Evolutionary conservation across 192 early-diverging fungal species (phyloP), one percentile per base, ranked within the genome.

Genomic region (Umbelopsis ramanniana): DNA sequence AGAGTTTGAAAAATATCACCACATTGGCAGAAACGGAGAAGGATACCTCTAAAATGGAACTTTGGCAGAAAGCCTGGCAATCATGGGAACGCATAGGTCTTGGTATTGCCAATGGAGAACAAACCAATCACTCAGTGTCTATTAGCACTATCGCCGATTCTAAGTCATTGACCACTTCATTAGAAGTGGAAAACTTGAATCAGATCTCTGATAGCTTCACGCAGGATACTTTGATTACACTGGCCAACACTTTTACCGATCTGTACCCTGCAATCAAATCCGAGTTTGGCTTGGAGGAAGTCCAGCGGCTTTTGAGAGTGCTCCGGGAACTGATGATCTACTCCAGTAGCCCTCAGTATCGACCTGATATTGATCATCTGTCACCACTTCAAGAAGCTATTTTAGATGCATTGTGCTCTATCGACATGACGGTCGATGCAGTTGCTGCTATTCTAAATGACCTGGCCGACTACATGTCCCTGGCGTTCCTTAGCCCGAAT

Each of bases 51-150:
- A 66, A 87, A 17, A 67, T 75, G 35, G 57, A 74, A 12, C 76
- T 93, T n/a, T 90, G 89, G 89, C 78, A 83, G 69, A 82, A 81
- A 15, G 85, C 86, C 0, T 94, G 89, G 92, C 54, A 81, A 12
- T 76, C 86, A 6, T 94, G 92, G 94, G 87, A 89, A 54, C 78
- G 77, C n/a, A 93, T 94, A 70, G 93, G 93, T 11, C 67, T 78
- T 46, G 89, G 87, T 4, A 89, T 93, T 40, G 63, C 87, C 14
- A 71, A 71, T 53, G 29, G 70, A 29, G 24, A 35, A 48, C 55
- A 63, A 45, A 17, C 15, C 7, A 35, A 37, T 38, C 33, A 26
- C 10, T 38, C 57, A n/a, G 5, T 19, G 33, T 29, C 10, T 29
- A 37, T 46, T 43, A 29, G 55, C 17, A 9, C 54, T 22, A 69